Evolutionary conservation across 768 basidiomycete species (phyloP), one percentile per base, ranked within the genome.

Genomic region (Boletus tomentosulus): DNA sequence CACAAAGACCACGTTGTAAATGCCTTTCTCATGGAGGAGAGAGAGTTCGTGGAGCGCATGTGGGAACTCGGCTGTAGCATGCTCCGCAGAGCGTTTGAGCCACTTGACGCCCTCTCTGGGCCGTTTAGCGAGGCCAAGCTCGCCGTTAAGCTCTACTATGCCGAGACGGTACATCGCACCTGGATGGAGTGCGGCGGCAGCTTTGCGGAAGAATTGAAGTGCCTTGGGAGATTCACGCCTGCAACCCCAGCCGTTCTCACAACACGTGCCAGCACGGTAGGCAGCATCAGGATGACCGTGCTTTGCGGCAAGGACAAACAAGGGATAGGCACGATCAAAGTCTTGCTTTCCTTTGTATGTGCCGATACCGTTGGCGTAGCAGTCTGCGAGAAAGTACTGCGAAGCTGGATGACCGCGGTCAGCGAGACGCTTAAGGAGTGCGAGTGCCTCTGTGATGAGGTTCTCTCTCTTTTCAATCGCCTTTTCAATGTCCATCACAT

Each of bases 211-310:
- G 75, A 94, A 97, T 53, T 89, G 86, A 34, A 98, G 72, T 0
- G 96, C 93, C 66, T 98, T 98, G 42, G 86, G 85, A 16, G 84
- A 86, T 71, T 98, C 97, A 13, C 93, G 81, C 48, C 96, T 78
- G 68, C 93, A 96, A 6, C 97, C 97, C 97, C 96, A 98, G 28
- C 95, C 97, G 63, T 98, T 95, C 78, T 99, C 97, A 71, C 92
- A 97, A 68, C 97, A 99, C 3, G 95, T 95, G 31, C 94, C 97
- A 0, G 95, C 89, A 30, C 96, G 89, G 72, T 94, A 99, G 5
- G 92, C 84, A 15, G 93, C 95, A 63, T 98, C 95, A 3, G 93
- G 87, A 67, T 98, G 96, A 15, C 92, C 90, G 63, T 98, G 97
- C 72, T 99, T 99, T 34, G 96, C 92, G 2, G 96, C 92, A 35